These are phyloP conservation scores for Aaosphaeria arxii DNA, from an alignment of 2,329 filamentous ascomycete species.

Conservation along the genomic window DNA sequence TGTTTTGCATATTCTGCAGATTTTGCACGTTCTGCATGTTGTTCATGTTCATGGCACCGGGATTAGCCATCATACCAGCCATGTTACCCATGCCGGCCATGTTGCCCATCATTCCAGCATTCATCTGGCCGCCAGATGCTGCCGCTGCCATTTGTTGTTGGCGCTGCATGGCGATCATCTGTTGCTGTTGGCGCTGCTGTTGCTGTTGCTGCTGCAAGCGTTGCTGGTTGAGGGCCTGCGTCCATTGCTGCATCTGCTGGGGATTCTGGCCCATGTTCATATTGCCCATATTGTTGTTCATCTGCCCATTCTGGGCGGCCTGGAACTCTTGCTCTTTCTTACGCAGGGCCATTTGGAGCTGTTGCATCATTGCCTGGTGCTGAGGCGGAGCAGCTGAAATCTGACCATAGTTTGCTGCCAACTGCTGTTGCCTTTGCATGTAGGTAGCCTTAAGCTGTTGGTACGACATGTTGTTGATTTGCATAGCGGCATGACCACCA, in stretches of 20 bases:
- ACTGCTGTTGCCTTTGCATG: slow-evolving; percentile 18
- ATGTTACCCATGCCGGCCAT: slow-evolving; percentile 20
- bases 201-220: slow-evolving; percentile 25
- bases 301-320: slow-evolving; percentile 16
- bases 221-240: slow-evolving; percentile 32
- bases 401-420: slow-evolving; percentile 17
- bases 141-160: slow-evolving; percentile 28
- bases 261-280: slow-evolving; percentile 19
- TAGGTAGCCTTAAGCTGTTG: slow-evolving; percentile 24
- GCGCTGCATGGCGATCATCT: slow-evolving; percentile 29
- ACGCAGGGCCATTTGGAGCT: slow-evolving; percentile 26
- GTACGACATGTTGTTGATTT: slow-evolving; percentile 24
- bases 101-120: slow-evolving; percentile 29
- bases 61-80: slow-evolving; percentile 15
- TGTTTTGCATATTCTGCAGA: slow-evolving; percentile 16
- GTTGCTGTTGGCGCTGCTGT: slow-evolving; percentile 32
- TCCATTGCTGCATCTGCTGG: slow-evolving; percentile 33
- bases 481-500: slow-evolving; percentile 10
- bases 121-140: slow-evolving; percentile 23
- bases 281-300: slow-evolving; percentile 25
- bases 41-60: slow-evolving; percentile 26
- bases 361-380: slow-evolving; percentile 21
- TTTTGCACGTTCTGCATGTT: slow-evolving; percentile 25
- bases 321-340: slow-evolving; percentile 9
- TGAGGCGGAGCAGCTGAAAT: slow-evolving; percentile 22